phyloP scores from a whole-genome alignment of 805 yeast genomes.

The Peterozyma xylosa region DNA sequence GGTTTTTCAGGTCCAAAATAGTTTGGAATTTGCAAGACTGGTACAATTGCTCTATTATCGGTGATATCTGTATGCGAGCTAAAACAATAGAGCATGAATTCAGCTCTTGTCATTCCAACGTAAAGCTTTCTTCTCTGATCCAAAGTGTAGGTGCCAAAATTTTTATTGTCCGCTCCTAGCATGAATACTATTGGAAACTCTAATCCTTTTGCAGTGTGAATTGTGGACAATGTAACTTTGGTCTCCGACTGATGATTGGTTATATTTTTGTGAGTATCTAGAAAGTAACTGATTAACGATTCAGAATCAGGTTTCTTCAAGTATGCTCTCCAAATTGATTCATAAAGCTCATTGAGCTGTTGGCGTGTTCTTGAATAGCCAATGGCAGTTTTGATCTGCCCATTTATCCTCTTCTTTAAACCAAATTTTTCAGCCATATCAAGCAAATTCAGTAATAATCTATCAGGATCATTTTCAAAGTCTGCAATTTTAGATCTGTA shows the following conservation, averaged over 20 bases:
- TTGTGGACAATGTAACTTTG: conserved; percentile 51
- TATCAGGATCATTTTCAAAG: conserved; percentile 24
- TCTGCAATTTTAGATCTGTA: conserved; percentile 17
- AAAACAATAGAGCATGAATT: too few relatives aligned
- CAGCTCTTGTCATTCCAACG: conserved; percentile 63
- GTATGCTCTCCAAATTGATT: conserved; percentile 22
- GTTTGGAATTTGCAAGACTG: too few relatives aligned
- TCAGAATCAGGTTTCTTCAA: conserved; percentile 17
- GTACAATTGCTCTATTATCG: too few relatives aligned
- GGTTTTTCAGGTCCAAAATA: too few relatives aligned
- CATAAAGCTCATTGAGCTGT: conserved; percentile 28
- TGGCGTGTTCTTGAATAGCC: conserved; percentile 17
- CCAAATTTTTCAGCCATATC: conserved; percentile 26
- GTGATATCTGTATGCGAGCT: too few relatives aligned
- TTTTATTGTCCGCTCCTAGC: conserved; percentile 17
- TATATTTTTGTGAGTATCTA: conserved; percentile 31
- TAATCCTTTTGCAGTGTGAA: conserved; percentile 69
- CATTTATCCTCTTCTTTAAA: conserved; percentile 20
- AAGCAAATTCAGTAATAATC: conserved; percentile 25
- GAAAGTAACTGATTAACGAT: conserved; percentile 29
- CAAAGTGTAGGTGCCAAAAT: conserved; percentile 10
- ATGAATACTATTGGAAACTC: conserved; percentile 67
- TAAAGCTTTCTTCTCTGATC: conserved; percentile 40
- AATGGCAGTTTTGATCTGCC: conserved; percentile 19
- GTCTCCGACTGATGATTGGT: conserved; percentile 19